These are phyloP conservation scores for Cutaneotrichosporon cavernicola DNA, from an alignment of 1,284 basidiomycete genomes.

Conservation along the genomic window DNA sequence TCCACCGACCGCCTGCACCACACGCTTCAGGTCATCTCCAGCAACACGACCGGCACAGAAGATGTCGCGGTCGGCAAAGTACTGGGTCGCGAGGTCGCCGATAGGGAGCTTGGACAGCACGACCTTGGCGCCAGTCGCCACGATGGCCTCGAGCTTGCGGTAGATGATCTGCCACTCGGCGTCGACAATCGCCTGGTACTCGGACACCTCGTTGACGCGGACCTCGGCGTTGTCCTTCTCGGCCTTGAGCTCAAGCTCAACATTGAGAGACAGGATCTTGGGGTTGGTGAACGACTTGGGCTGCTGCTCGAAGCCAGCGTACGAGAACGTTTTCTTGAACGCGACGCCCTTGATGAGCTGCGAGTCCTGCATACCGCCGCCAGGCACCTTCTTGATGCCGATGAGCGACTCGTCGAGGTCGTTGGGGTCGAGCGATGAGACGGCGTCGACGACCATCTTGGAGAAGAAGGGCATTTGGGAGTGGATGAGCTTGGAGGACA, in stretches of 20 bases:
- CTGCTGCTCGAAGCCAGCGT: slow-evolving; percentile 98
- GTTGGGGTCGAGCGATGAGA: slow-evolving; percentile 84
- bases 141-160: slow-evolving; percentile 93
- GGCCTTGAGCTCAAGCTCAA: slow-evolving; percentile 98
- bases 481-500: slow-evolving; percentile 99
- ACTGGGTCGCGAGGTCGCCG: slow-evolving; percentile 97
- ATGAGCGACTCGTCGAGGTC: slow-evolving; percentile 96
- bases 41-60: slow-evolving; percentile 98
- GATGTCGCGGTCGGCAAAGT: slow-evolving; percentile 98
- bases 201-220: slow-evolving; percentile 90
- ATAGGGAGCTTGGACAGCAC: slow-evolving; percentile 98
- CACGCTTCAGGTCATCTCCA: slow-evolving; percentile 85
- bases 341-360: slow-evolving; percentile 84
- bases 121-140: slow-evolving; percentile 94
- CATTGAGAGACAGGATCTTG: slow-evolving; percentile 90
- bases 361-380: slow-evolving; percentile 97
- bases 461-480: slow-evolving; percentile 99
- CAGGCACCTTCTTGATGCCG: slow-evolving; percentile 98
- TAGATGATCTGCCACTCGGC: slow-evolving; percentile 99
- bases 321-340: slow-evolving; percentile 99
- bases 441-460: slow-evolving; percentile 97
- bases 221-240: slow-evolving; percentile 99
- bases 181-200: slow-evolving; percentile 99
- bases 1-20: slow-evolving; percentile 94
- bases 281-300: slow-evolving; percentile 90